These are phyloP conservation scores for Laburnicola sp. DNA, from an alignment of 2,329 filamentous ascomycete species.

Conservation along the genomic window DNA sequence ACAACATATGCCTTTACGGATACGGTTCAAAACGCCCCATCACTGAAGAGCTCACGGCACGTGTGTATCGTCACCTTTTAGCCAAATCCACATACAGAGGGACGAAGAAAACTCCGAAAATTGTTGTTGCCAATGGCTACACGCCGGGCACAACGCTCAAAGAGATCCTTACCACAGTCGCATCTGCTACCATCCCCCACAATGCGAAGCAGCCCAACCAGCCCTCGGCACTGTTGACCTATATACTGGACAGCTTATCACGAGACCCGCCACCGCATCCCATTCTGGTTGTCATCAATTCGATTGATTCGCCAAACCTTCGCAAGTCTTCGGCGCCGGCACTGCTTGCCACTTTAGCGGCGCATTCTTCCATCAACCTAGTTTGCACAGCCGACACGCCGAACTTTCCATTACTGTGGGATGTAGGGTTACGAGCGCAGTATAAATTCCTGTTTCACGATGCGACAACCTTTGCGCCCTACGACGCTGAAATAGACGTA, in stretches of 20 bases:
- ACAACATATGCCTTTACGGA: constrained; percentile 88
- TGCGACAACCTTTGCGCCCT: constrained; percentile 83
- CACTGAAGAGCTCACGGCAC: constrained; percentile 72
- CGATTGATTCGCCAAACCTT: constrained; percentile 77
- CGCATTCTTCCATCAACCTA: constrained; percentile 71
- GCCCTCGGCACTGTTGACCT: constrained; percentile 68
- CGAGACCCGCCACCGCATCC: constrained; percentile 38
- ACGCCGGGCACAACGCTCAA: constrained; percentile 65
- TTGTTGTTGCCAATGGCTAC: constrained; percentile 89
- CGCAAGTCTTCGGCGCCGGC: constrained; percentile 71
- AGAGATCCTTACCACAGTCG: constrained; percentile 71
- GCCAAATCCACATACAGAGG: constrained; percentile 31
- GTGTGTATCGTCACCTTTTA: constrained; percentile 59
- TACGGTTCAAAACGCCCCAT: constrained; percentile 86
- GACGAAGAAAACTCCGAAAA: constrained; percentile 55
- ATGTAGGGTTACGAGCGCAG: constrained; percentile 77
- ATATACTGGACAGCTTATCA: constrained; percentile 65
- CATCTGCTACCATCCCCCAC: constrained; percentile 60
- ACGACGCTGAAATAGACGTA: constrained; percentile 73
- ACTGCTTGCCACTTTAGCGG: constrained; percentile 74
- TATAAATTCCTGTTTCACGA: constrained; percentile 93
- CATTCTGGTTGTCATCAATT: constrained; percentile 78
- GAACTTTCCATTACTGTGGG: constrained; percentile 86
- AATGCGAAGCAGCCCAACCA: constrained; percentile 63
- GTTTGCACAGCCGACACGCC: constrained; percentile 85